These are phyloP conservation scores for Bothriochloa decipiens DNA, from an alignment of 176 grass and related monocot species.

Conservation along the genomic window DNA sequence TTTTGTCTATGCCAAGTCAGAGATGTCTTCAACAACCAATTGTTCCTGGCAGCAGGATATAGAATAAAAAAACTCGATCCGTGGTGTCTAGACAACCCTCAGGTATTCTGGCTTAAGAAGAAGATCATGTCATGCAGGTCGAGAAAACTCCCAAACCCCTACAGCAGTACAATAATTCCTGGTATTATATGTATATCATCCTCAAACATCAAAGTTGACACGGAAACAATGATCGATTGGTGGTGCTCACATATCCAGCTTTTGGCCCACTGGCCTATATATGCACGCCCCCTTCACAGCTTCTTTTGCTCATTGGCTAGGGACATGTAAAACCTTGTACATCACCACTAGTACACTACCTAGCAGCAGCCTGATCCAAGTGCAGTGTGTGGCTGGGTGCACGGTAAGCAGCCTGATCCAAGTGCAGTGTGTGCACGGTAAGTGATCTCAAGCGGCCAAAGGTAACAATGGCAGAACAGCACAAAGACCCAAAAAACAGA, in stretches of 20 bases:
- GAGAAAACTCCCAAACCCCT: too few relatives aligned
- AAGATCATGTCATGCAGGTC: too few relatives aligned
- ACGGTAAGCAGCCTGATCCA: not conserved
- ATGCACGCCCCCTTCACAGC: conserved; percentile 1
- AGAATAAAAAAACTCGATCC: too few relatives aligned
- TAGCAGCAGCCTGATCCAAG: not conserved
- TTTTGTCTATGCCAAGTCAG: not conserved
- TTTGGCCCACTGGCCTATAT: conserved; percentile 10
- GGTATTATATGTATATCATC: not conserved
- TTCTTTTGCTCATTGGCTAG: not conserved
- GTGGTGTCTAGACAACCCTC: too few relatives aligned
- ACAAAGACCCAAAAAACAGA: not conserved
- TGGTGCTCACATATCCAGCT: not conserved
- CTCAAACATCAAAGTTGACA: conserved; percentile 28
- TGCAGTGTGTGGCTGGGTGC: not conserved
- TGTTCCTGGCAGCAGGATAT: not conserved
- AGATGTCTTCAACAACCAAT: too few relatives aligned
- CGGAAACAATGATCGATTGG: not conserved
- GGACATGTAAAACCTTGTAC: conserved; percentile 6
- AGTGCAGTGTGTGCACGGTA: not conserved
- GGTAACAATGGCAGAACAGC: conserved; percentile 27
- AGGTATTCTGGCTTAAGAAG: too few relatives aligned
- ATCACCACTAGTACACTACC: not conserved
- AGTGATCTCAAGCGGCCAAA: not conserved
- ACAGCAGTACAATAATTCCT: not conserved